phyloP scores from a whole-genome alignment of 2,329 filamentous ascomycete species.

The Alternaria sp. region DNA sequence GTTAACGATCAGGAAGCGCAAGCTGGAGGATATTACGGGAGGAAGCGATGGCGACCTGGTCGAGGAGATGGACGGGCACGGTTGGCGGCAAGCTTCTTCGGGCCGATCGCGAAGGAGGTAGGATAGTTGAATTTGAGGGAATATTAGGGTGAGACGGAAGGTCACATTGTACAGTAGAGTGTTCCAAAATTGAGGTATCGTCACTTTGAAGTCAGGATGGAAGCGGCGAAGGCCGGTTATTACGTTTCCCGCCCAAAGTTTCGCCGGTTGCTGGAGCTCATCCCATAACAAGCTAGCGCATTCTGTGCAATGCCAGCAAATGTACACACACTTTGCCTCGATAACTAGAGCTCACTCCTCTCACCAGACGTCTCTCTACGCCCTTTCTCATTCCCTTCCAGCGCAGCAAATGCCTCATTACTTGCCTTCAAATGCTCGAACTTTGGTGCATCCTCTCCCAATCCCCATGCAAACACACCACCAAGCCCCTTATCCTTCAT shows the following conservation, averaged over 20 bases:
- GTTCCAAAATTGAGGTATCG: neutral
- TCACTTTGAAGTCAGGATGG: neutral
- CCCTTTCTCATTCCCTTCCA: neutral
- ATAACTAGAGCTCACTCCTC: constrained; percentile 16
- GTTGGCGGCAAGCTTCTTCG: neutral
- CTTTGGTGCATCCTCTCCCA: constrained; percentile 66
- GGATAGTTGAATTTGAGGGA: neutral
- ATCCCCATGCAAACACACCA: constrained; percentile 76
- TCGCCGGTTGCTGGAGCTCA: fast-evolving
- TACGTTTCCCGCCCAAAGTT: neutral
- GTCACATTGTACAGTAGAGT: neutral
- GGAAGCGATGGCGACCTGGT: neutral
- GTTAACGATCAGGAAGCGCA: neutral
- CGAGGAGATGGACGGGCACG: neutral
- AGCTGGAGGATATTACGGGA: neutral
- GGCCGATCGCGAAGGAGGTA: neutral
- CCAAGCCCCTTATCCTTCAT: constrained; percentile 64
- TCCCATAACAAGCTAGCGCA: fast-evolving
- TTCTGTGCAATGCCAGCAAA: fast-evolving
- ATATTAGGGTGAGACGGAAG: neutral
- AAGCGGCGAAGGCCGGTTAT: neutral
- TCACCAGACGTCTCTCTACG: neutral
- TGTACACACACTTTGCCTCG: neutral
- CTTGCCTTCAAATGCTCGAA: constrained; percentile 51
- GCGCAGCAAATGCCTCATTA: constrained; percentile 8